Conservation (phyloP, 345 rosid species). For the Toxicodendron radicans region DNA sequence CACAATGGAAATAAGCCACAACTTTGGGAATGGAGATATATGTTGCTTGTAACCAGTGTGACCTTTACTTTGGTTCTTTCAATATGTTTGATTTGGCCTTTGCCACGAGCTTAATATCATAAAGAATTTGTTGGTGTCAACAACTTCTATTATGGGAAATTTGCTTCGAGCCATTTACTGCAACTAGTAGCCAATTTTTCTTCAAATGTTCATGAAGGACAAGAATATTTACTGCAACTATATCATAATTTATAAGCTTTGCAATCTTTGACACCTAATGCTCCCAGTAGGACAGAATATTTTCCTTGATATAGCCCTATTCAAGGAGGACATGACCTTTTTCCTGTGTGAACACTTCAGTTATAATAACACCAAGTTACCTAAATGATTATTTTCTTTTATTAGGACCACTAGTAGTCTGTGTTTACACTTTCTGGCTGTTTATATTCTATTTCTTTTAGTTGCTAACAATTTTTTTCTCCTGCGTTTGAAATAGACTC, state of each 20-base stretch:
- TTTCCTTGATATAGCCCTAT: neutral
- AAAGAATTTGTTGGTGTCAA: neutral
- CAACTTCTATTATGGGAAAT: neutral
- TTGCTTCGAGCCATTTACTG: neutral
- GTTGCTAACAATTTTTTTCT: conserved; percentile 24
- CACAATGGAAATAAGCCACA: neutral
- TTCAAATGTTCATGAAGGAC: neutral
- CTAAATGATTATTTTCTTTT: neutral
- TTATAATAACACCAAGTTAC: neutral
- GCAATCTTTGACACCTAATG: neutral
- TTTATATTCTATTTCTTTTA: neutral
- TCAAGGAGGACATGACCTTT: neutral
- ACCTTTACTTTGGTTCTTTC: neutral
- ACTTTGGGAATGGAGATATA: neutral
- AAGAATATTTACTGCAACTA: too few relatives aligned
- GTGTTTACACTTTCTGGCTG: neutral
- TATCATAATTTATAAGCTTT: neutral
- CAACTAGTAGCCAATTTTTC: neutral
- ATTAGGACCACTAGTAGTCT: neutral
- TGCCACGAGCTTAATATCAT: neutral
- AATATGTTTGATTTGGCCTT: neutral
- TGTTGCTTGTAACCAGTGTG: neutral
- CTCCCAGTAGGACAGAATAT: neutral
- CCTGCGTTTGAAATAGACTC: conserved; percentile 43
- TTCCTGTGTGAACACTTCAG: too few relatives aligned